Base-by-base conservation (phyloP, 306 rosid species). In the Crotalaria pallida region DNA sequence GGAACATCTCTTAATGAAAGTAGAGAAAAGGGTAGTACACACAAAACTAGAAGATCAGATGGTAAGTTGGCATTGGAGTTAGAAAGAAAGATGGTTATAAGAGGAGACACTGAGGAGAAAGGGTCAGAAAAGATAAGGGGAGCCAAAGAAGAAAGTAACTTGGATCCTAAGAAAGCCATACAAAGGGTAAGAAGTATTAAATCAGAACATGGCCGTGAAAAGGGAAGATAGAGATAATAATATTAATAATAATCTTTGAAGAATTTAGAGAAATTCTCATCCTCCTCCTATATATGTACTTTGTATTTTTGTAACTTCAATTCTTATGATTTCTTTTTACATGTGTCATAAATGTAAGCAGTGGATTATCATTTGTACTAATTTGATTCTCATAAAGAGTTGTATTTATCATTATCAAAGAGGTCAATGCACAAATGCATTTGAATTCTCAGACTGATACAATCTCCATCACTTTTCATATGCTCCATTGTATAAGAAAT, bases 171-270 rank as follows among this genome's bases (percentile, higher is more conserved):
- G 84, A 86, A 66, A 71, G 68, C 72, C 72, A 67, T 70, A 17
- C 33, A 69, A 51, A 87, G 77, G 78, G 85, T 88, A 73, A 85
- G 88, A 63, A 82, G 90, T 73, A 82, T 82, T 60, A 84, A 85
- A 78, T 74, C 92, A 75, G 95, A 87, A 65, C 84, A 75, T 76
- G 84, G 85, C 43, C 73, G 64, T 67, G 89, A 86, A 75, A 92
- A 72, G 74, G 83, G 84, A 61, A 81, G 88, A 77, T 85, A 89
- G 69, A 83, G 75, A 76, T 71, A 45, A 69, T 26, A 29, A 43
- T 57, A 45, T 21, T 40, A 9, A 11, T 62, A 56, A 16, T 24
- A 27, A 51, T 8, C 71, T 41, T 68, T 40, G 80, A 69, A 63
- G 52, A 77, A n/a, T 55, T 79, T 51, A 56, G 51, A 75, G 45